Percentiles rank a stretch among this genome's conserved stretches.
phyloP scores from a whole-genome alignment of 2,329 filamentous ascomycete species.

The Dryadomyces sulphureus region DNA sequence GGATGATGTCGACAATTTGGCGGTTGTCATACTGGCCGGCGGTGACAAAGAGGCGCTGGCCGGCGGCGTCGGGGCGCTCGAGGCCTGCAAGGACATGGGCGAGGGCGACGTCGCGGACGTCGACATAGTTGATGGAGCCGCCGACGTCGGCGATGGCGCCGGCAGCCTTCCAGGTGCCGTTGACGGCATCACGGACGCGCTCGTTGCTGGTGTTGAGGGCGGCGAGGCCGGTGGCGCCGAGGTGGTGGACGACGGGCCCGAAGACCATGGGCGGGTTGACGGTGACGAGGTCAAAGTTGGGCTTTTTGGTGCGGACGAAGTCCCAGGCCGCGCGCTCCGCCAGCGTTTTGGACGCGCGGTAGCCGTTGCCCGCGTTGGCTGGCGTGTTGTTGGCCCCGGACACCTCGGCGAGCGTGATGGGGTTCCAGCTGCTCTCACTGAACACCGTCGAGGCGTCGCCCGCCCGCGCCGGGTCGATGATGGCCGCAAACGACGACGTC shows the following conservation, averaged over 20 bases:
- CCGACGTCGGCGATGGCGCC: slow-evolving; percentile 24
- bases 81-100: slow-evolving; percentile 36
- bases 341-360: slow-evolving; percentile 37
- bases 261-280: slow-evolving; percentile 41
- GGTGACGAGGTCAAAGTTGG: slow-evolving; percentile 34
- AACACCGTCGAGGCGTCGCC: slow-evolving; percentile 23
- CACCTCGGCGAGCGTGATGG: slow-evolving; percentile 26
- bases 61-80: slow-evolving; percentile 30
- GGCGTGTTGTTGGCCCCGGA: slow-evolving; percentile 9
- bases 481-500: slow-evolving; percentile 40
- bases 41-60: slow-evolving; percentile 35
- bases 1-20: slow-evolving; percentile 26
- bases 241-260: slow-evolving; percentile 35
- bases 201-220: slow-evolving; percentile 21
- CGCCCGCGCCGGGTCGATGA: slow-evolving; percentile 25
- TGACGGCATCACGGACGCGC: slow-evolving; percentile 26
- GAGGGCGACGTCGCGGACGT: slow-evolving; percentile 39
- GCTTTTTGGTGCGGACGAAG: slow-evolving; percentile 27
- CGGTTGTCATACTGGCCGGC: slow-evolving; percentile 31
- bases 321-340: slow-evolving; percentile 39
- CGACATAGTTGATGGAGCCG: slow-evolving; percentile 31
- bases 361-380: slow-evolving; percentile 21
- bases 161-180: slow-evolving; percentile 29
- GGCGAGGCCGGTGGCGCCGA: slow-evolving; percentile 24
- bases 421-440: slow-evolving; percentile 34